Base-by-base conservation (phyloP, 148 eudicot species). In the Chenopodium quinoa region DNA sequence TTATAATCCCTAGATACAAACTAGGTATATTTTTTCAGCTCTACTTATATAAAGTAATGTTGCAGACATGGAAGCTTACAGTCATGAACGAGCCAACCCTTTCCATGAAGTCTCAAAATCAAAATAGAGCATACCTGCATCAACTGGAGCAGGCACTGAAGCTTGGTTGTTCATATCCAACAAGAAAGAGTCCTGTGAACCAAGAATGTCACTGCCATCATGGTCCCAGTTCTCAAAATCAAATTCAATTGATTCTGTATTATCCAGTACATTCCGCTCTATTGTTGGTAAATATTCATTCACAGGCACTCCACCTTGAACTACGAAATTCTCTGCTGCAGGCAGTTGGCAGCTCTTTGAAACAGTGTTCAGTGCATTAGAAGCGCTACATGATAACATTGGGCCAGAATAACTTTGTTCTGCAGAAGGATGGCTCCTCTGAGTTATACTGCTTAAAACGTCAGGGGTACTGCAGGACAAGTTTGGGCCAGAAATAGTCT, bases 71-170 rank as follows among this genome's bases (percentile, higher is more conserved):
- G 40, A 50, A 60, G 66, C 7, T 27, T n/a, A 63, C 62, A 77
- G 46, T 70, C 75, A 79, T 25, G 77, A 85, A 70, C 70, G 83
- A 75, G 85, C 46, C 76, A 85, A 73, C 65, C 87, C 85, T 47
- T 84, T 83, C 86, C 84, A 79, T 10, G 79, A 86, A 50, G 86
- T 86, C 82, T 87, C 85, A 65, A 86, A 86, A 82, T 89, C 88
- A 79, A 92, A 84, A 47, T 58, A 82, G 37, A 86, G 80, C 78
- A 79, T 77, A 82, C 87, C 90, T 67, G 90, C 32, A 82, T 87
- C 90, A 47, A 84, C 29, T 56, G 84, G 78, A 31, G 54, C 60
- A 62, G 90, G 73, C 79, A 81, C 86, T 37, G 92, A 78, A 81
- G 85, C 66, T 48, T 66, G 79, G 4, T 80, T 22, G 66, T 76